phyloP scores from a whole-genome alignment of 2,329 filamentous ascomycete species.

The Beauveria sp. region DNA sequence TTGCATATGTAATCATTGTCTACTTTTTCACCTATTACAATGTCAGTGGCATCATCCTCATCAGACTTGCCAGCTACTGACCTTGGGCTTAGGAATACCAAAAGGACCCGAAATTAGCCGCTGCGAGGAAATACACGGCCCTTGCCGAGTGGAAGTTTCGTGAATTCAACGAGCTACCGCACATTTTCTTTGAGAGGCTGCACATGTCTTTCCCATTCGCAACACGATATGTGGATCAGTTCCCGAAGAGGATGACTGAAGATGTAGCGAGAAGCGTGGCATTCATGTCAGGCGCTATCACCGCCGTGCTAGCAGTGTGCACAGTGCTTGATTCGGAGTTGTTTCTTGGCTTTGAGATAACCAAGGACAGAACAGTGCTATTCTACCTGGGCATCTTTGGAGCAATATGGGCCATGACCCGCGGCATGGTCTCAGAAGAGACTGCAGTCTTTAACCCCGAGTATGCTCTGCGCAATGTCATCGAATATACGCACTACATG shows the following conservation, averaged over 20 bases:
- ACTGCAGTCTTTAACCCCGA: conserved; percentile 87
- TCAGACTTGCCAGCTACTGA: neutral
- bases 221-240: conserved; percentile 87
- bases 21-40: conserved; percentile 96
- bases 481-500: conserved; percentile 87
- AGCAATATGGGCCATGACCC: conserved; percentile 73
- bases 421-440: conserved; percentile 80
- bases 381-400: conserved; percentile 85
- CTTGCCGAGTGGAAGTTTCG: conserved; percentile 97
- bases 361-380: conserved; percentile 76
- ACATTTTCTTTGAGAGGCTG: conserved; percentile 80
- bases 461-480: conserved; percentile 79
- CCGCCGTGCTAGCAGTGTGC: conserved; percentile 75
- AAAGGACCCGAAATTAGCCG: conserved; percentile 83
- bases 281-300: conserved; percentile 79
- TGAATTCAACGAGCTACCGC: conserved; percentile 93
- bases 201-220: conserved; percentile 96
- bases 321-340: conserved; percentile 86
- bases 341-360: conserved; percentile 88
- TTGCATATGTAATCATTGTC: conserved; percentile 78
- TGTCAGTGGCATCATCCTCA: conserved; percentile 39
- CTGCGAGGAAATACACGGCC: conserved; percentile 76
- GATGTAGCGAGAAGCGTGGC: conserved; percentile 77
- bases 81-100: conserved; percentile 66
- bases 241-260: conserved; percentile 89